Conservation (phyloP, 495 filamentous ascomycete species). For the Xylaria acuta region DNA sequence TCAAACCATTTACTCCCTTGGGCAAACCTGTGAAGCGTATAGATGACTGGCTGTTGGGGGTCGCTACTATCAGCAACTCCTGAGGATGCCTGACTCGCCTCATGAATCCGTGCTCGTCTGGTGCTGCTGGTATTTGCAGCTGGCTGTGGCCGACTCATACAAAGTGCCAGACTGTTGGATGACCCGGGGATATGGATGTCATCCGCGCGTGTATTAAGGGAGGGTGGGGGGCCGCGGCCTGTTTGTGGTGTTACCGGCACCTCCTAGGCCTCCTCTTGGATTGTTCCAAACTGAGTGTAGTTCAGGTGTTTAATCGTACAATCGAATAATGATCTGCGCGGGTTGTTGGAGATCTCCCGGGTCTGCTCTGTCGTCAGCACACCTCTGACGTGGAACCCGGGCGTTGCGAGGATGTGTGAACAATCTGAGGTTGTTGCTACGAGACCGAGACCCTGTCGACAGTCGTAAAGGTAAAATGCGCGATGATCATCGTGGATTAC, state of each 20-base stretch:
- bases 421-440: background rate
- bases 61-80: no score
- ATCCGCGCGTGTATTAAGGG: background rate
- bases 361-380: background rate
- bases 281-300: background rate
- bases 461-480: background rate
- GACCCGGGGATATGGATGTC: background rate
- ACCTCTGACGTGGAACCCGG: background rate
- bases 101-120: no score
- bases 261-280: background rate
- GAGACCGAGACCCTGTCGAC: background rate
- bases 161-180: no score
- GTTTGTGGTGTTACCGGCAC: background rate
- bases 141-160: no score
- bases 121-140: no score
- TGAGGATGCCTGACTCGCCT: no score
- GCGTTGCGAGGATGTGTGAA: background rate
- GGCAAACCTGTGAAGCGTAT: no score
- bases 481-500: background rate
- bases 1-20: no score
- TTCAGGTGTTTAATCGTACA: background rate
- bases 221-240: background rate
- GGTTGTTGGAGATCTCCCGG: background rate
- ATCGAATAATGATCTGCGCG: background rate
- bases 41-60: no score